Base-by-base conservation (phyloP, 495 filamentous ascomycete genomes). In the Astrothelium subdiscretum region DNA sequence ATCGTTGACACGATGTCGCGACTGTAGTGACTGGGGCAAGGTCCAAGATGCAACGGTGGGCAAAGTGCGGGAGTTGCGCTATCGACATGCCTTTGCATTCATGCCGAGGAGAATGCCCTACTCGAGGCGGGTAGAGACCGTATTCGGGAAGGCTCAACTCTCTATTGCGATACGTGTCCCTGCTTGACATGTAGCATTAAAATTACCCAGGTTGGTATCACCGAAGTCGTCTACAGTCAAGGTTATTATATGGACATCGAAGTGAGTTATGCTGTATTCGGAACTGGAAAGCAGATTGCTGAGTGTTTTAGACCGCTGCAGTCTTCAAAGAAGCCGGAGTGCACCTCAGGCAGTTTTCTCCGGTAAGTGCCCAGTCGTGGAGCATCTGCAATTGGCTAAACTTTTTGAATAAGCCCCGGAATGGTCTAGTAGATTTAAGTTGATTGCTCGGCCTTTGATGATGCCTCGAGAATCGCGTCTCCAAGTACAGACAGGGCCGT, bases 171-270 rank as follows among this genome's bases (percentile, higher is more conserved):
- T 71, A 98, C 94, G 72, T 97, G 94, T 68, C 94, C 94, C 13
- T 98, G 94, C 68, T 79, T 97, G 77, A 98, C 94, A n/a, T 98
- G 94, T 72, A 92, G 88, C 65, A 92, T 97, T 75, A 98, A 98
- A 73, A 97, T 98, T 69, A 85, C 88, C 8, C 94, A 98, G 74
- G 90, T 97, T 27, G 94, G 94, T 0, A 95, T 98, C 32, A 84
- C 80, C 26, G 94, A 98, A 77, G 94, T 98, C 29, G 94, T 98
- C 31, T 98, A 95, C 71, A 89, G 83, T 57, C 87, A 94, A 69
- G 83, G 90, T 6, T 98, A 98, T 69, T 90, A 89, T 63, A 96
- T 98, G 89, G 94, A 98, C 72, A 77, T 74, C 27, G 82, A 80
- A 62, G 82, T 84, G 66, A n/a, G n/a, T n/a, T 63, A 74, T 60